Base-by-base conservation (phyloP, 2,329 filamentous ascomycete species). In the Zarea fungicola region DNA sequence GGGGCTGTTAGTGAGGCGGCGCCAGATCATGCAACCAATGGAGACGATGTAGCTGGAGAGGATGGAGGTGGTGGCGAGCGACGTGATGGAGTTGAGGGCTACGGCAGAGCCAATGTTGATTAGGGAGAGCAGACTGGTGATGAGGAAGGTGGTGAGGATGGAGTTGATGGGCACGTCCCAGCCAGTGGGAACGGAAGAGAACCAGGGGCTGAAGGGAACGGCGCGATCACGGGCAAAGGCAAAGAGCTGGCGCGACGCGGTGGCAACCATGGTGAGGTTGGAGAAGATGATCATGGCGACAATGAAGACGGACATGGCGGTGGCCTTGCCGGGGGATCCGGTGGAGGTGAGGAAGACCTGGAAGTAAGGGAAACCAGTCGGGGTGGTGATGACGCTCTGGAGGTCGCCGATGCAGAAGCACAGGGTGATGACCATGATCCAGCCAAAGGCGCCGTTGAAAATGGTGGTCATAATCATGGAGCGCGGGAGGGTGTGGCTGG, bases 41-140 rank as follows among this genome's bases (percentile, higher is more conserved):
- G 72, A 72, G 36, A 78, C 65, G 46, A 78, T 68, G 56, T 80
- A 80, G 16, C 73, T 75, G 18, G 69, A 69, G 42, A 78, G 71
- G 14, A 79, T 67, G 2, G 73, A 71, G 28, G 68, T 71, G 43
- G 76, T 66, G 22, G 71, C 71, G 11, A 80, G 65, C 1, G 74
- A 77, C n/a, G 74, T 68, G 53, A 79, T 71, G 49, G 72, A 74
- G 55, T 78, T 74, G 60, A 79, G 76, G 5, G 75, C 76, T 6
- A 69, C 67, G 2, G 67, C 62, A n/a, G 70, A 76, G 32, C 71
- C 75, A 48, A 78, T 70, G 60, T 74, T 76, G 63, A 78, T 77
- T 48, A 76, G 62, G 0, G 68, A 69, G 7, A 76, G 62, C 8
- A 74, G 58, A 9, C 63, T 57, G 1, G 74, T 74, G 23, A 70